These are phyloP conservation scores for Apiospora pterosperma DNA, from an alignment of 2,329 filamentous ascomycete species.

Conservation along the genomic window DNA sequence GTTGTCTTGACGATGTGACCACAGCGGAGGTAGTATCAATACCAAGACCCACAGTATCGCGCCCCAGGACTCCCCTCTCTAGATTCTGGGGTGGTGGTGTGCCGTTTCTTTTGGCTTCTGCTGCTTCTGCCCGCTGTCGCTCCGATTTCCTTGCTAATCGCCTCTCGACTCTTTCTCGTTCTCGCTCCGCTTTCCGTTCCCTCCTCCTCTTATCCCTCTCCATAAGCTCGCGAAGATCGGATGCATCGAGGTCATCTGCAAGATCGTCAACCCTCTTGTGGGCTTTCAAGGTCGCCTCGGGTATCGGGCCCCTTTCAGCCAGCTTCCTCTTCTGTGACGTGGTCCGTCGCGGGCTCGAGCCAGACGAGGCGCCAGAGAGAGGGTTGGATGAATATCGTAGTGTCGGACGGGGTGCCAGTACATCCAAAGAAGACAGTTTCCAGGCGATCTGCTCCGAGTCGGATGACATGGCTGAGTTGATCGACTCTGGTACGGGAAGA, in stretches of 20 bases:
- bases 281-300: slow-evolving; percentile 57
- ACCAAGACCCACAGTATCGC: slow-evolving; percentile 54
- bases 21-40: slow-evolving; percentile 53
- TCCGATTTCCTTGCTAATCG: slow-evolving; percentile 66
- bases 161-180: slow-evolving; percentile 64
- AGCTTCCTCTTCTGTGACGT: slow-evolving; percentile 51
- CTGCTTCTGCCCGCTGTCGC: slow-evolving; percentile 57
- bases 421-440: slow-evolving; percentile 74
- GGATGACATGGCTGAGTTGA: slow-evolving; percentile 73
- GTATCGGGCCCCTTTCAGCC: slow-evolving; percentile 48
- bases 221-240: slow-evolving; percentile 82
- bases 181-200: slow-evolving; percentile 67
- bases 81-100: slow-evolving; percentile 53
- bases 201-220: slow-evolving; percentile 81
- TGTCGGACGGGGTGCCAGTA: slow-evolving; percentile 82
- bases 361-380: slow-evolving; percentile 46
- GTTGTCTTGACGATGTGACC: slow-evolving; percentile 54
- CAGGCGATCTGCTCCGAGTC: slow-evolving; percentile 73
- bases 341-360: slow-evolving; percentile 43
- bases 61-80: slow-evolving; percentile 58
- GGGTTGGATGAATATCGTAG: slow-evolving; percentile 70
- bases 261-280: slow-evolving; percentile 66
- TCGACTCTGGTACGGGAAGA: slow-evolving; percentile 68
- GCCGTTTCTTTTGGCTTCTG: slow-evolving; percentile 48
- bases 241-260: slow-evolving; percentile 81